These are phyloP conservation scores for Cadophora sp. DNA, from an alignment of 2,329 filamentous ascomycete species.

Conservation along the genomic window DNA sequence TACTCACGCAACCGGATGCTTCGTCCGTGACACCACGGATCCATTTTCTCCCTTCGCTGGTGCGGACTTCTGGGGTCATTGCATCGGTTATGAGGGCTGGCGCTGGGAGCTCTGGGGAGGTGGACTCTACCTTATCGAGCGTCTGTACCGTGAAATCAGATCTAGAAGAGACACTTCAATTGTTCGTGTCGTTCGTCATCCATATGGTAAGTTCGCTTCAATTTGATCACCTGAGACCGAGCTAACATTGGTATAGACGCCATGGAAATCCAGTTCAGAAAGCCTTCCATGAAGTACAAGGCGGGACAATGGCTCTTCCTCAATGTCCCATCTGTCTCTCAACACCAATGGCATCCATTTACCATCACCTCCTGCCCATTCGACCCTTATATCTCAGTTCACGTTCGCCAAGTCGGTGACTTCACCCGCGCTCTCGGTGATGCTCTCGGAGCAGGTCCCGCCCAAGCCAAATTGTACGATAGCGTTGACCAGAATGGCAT, in stretches of 20 bases:
- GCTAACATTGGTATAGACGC: constrained; percentile 66
- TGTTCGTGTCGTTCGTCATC: constrained; percentile 91
- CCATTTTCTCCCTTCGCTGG: constrained; percentile 86
- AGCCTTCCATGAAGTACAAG: constrained; percentile 98
- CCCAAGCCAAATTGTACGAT: constrained; percentile 89
- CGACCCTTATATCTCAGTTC: constrained; percentile 92
- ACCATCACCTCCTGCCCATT: constrained; percentile 98
- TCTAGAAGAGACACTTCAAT: constrained; percentile 86
- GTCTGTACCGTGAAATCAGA: constrained; percentile 89
- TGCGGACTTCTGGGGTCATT: constrained; percentile 85
- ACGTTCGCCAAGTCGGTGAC: constrained; percentile 95
- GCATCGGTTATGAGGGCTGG: constrained; percentile 95
- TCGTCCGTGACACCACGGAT: constrained; percentile 81
- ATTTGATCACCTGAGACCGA: neutral
- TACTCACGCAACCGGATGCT: constrained; percentile 94
- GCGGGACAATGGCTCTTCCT: constrained; percentile 98
- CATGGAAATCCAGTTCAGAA: constrained; percentile 96
- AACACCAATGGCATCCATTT: constrained; percentile 96
- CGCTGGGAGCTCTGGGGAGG: constrained; percentile 93
- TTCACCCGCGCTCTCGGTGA: constrained; percentile 95
- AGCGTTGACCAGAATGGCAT: constrained; percentile 91
- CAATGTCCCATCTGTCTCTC: constrained; percentile 87
- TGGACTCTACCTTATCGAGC: constrained; percentile 84
- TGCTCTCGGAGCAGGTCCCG: constrained; percentile 86
- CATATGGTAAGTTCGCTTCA: constrained; percentile 71